phyloP scores from a whole-genome alignment of 2,329 filamentous ascomycete species.

The Amylocarpus encephaloides region DNA sequence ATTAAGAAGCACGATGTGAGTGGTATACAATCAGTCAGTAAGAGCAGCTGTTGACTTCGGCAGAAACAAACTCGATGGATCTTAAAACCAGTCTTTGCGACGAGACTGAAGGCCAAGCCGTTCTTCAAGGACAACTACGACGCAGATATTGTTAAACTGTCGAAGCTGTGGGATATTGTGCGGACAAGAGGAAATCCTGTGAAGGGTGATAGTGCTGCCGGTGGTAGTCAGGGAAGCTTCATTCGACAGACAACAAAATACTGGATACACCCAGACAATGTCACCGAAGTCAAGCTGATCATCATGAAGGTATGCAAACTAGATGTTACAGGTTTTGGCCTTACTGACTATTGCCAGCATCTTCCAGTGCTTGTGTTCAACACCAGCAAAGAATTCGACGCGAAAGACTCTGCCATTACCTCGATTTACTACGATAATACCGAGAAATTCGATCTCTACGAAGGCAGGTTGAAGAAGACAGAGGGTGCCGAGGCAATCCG shows the following conservation, averaged over 20 bases:
- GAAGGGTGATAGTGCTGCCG: conserved; percentile 85
- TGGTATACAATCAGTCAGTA: conserved; percentile 14
- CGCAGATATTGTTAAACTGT: conserved; percentile 88
- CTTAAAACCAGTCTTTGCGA: conserved; percentile 91
- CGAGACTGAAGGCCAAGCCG: conserved; percentile 87
- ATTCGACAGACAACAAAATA: conserved; percentile 98
- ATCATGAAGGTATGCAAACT: conserved; percentile 65
- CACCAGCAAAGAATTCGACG: conserved; percentile 90
- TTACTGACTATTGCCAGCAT: conserved; percentile 47
- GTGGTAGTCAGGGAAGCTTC: conserved; percentile 90
- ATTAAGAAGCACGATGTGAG: conserved; percentile 98
- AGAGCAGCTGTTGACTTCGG: conserved; percentile 7
- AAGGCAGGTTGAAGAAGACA: conserved; percentile 92
- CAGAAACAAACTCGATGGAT: conserved; percentile 94
- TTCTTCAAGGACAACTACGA: conserved; percentile 99
- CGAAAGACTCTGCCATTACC: conserved; percentile 86
- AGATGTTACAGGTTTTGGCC: background rate
- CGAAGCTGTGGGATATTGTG: conserved; percentile 89
- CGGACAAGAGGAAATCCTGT: conserved; percentile 87
- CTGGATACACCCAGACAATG: conserved; percentile 98
- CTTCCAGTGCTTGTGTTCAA: conserved; percentile 97
- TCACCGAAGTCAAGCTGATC: conserved; percentile 95
- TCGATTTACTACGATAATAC: conserved; percentile 99
- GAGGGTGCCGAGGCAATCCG: conserved; percentile 96
- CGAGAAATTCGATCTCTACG: conserved; percentile 88